phyloP scores from a whole-genome alignment of 768 basidiomycete species.

The Mycena latifolia region DNA sequence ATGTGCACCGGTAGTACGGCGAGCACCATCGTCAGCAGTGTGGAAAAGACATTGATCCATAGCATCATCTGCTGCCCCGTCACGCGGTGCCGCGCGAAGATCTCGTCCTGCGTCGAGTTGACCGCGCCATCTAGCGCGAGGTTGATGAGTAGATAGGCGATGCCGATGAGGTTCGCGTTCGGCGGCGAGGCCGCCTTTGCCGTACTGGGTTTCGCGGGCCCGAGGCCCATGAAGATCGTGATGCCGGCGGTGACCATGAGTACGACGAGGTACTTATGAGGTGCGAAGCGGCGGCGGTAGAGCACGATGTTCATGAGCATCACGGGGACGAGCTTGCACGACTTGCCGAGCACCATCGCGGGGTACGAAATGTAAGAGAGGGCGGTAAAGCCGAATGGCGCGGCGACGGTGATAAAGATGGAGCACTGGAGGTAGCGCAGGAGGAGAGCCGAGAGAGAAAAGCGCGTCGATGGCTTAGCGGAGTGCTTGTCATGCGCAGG shows the following conservation, averaged over 20 bases:
- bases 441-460: slow-evolving; percentile 65
- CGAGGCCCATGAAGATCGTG: slow-evolving; percentile 94
- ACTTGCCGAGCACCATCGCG: slow-evolving; percentile 98
- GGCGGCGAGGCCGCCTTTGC: slow-evolving; percentile 51
- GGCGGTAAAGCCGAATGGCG: slow-evolving; percentile 96
- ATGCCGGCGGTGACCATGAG: slow-evolving; percentile 93
- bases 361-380: slow-evolving; percentile 98
- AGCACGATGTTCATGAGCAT: slow-evolving; percentile 98
- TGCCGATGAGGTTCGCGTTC: slow-evolving; percentile 76
- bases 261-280: slow-evolving; percentile 96
- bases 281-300: slow-evolving; percentile 92
- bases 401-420: slow-evolving; percentile 88
- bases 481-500: slow-evolving; percentile 38
- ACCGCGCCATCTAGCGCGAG: slow-evolving; percentile 92
- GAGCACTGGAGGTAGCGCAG: slow-evolving; percentile 87
- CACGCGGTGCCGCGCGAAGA: slow-evolving; percentile 82
- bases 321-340: slow-evolving; percentile 98
- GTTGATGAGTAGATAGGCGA: slow-evolving; percentile 85
- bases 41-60: slow-evolving; percentile 93
- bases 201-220: slow-evolving; percentile 54
- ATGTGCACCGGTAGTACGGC: slow-evolving; percentile 84
- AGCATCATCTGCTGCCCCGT: slow-evolving; percentile 99
- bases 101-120: slow-evolving; percentile 97
- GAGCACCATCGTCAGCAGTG: slow-evolving; percentile 76
- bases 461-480: slow-evolving; percentile 48